Evolutionary conservation across 257 asterid species (phyloP), one percentile per base, ranked within the genome.

Genomic region (Eustoma russellianum): DNA sequence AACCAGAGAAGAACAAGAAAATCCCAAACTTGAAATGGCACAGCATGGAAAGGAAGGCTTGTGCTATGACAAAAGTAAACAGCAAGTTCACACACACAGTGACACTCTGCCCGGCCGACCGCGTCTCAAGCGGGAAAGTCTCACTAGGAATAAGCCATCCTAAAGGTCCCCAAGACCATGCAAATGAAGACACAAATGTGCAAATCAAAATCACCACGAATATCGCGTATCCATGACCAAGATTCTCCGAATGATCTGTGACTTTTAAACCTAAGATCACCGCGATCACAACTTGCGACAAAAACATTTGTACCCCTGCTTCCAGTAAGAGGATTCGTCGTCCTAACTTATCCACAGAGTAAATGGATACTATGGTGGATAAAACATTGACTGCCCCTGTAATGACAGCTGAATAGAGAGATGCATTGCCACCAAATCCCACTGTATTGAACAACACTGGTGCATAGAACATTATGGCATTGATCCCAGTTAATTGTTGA

Each of bases 161-260:
- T 17, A 90, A 74, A 3, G 98, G 98, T 1, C 98, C 98, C 96
- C 96, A 86, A 0, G 96, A 90, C 96, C 98, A 90, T 1, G 96
- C 98, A 46, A 86, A 86, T 0, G 91, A 59, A 0, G 93, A 78
- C 9, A 90, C 93, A 11, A 67, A 90, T 2, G 85, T 79, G 78
- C 96, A 90, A 0, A 86, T 72, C 63, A 89, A 5, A 57, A 90
- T 45, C 57, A 90, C 93, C 2, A 90, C 93, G 13, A 89, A 83
- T 28, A 89, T 76, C 0, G 87, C 94, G 45, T 61, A 83, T 3
- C 93, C 86, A 0, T 74, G 76, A 65, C 69, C 30, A 0, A 85
- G 93, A 46, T 67, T 19, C 12, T 76, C 62, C 0, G 81, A 49
- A 53, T 79, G 87, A 63, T 89, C 94, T 48, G 65, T 79, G 6